phyloP scores from a whole-genome alignment of 169 alveolate species.

The Cryptosporidium ryanae region DNA sequence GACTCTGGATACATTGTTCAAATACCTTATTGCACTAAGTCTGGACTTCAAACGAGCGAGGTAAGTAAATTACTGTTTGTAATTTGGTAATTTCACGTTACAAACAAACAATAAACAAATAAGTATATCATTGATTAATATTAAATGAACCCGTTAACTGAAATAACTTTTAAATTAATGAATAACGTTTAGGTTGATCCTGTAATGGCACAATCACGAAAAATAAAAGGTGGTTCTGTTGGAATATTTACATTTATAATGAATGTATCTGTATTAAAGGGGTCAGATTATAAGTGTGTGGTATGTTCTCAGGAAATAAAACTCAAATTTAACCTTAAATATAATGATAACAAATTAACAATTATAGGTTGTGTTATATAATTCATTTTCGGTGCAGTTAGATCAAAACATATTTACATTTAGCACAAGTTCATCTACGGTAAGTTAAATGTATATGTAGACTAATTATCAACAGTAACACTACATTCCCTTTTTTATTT shows the following conservation, averaged over 20 bases:
- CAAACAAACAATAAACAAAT: too few relatives aligned
- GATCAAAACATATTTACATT: conserved; percentile 58
- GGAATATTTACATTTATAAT: conserved; percentile 63
- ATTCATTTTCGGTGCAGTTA: conserved; percentile 54
- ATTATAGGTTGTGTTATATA: conserved; percentile 42
- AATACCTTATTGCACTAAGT: conserved; percentile 61
- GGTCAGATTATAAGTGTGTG: conserved; percentile 55
- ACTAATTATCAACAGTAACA: too few relatives aligned
- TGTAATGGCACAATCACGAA: conserved; percentile 60
- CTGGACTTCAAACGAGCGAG: conserved; percentile 47
- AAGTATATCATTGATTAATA: too few relatives aligned
- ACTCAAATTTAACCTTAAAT: neutral
- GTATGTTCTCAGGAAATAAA: conserved; percentile 10
- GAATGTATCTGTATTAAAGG: conserved; percentile 55
- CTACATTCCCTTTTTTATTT: neutral
- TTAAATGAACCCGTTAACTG: too few relatives aligned
- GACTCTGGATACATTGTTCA: conserved; percentile 66
- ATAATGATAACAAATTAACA: neutral
- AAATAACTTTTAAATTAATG: neutral
- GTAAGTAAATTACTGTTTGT: conserved; percentile 4
- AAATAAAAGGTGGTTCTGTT: conserved; percentile 29
- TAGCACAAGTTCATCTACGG: conserved; percentile 43
- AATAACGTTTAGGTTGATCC: conserved; percentile 55
- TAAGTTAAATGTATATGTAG: conserved; percentile 39
- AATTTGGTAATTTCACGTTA: too few relatives aligned